Conservation (phyloP, 139 green algal genomes). For the Volvox reticuliferus region DNA sequence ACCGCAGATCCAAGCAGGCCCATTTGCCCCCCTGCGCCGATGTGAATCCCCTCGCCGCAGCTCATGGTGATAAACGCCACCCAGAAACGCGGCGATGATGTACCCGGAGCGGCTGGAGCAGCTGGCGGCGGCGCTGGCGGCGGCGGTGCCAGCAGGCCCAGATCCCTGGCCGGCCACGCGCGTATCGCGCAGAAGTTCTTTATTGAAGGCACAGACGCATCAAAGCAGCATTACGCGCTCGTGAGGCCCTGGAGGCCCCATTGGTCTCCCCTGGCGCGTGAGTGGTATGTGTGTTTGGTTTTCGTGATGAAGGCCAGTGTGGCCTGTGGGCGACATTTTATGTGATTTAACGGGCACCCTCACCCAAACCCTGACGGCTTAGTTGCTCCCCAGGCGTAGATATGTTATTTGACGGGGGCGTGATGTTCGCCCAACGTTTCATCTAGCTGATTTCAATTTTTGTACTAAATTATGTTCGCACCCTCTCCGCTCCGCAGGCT, state of each 20-base stretch:
- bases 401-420: too few species aligned
- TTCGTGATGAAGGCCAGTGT: not conserved
- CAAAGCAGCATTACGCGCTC: slow-evolving; percentile 14
- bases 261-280: slow-evolving; percentile 27
- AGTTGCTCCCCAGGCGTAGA: too few species aligned
- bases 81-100: not conserved
- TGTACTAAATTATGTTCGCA: too few species aligned
- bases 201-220: not conserved
- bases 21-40: too few species aligned
- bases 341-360: too few species aligned
- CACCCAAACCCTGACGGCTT: too few species aligned
- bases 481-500: too few species aligned
- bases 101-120: not conserved
- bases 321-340: too few species aligned
- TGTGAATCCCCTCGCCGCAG: not conserved
- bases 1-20: too few species aligned
- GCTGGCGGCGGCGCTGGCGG: not conserved
- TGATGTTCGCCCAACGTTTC: too few species aligned
- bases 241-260: slow-evolving; percentile 18
- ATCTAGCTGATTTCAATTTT: too few species aligned
- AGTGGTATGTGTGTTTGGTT: not conserved
- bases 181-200: slow-evolving; percentile 17
- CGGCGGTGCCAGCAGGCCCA: not conserved
- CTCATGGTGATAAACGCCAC: not conserved
- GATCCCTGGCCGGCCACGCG: not conserved